phyloP scores from a whole-genome alignment of 2,329 filamentous ascomycete species.

The Penicillium sp. region DNA sequence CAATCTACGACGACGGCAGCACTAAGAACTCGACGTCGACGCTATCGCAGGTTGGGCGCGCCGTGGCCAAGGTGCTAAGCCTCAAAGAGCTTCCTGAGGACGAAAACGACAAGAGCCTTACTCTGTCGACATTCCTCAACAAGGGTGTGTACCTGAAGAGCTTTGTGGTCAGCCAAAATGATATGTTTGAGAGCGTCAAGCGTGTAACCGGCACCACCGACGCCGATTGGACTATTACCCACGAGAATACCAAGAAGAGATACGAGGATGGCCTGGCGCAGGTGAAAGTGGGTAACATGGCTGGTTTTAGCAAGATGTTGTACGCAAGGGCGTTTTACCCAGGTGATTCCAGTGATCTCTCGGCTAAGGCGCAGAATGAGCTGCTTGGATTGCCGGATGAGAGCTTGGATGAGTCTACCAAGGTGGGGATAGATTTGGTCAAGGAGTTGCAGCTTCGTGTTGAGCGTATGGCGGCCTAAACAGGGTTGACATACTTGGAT shows the following conservation, averaged over 20 bases:
- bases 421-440: slow-evolving; percentile 49
- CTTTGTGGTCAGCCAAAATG: slow-evolving; percentile 61
- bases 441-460: slow-evolving; percentile 29
- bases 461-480: slow-evolving; percentile 30
- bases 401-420: slow-evolving; percentile 58
- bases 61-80: slow-evolving; percentile 54
- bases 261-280: slow-evolving; percentile 50
- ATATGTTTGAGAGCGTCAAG: slow-evolving; percentile 64
- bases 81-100: slow-evolving; percentile 46
- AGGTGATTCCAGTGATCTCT: slow-evolving; percentile 42
- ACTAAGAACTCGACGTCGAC: slow-evolving; percentile 49
- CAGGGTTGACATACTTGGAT: no score
- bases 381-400: slow-evolving; percentile 60
- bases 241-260: slow-evolving; percentile 50
- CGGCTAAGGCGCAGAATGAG: slow-evolving; percentile 52
- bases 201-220: slow-evolving; percentile 59
- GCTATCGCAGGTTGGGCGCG: slow-evolving; percentile 57
- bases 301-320: slow-evolving; percentile 52
- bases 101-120: slow-evolving; percentile 35
- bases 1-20: slow-evolving; percentile 39
- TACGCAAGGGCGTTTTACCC: slow-evolving; percentile 58
- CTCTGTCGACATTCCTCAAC: slow-evolving; percentile 50
- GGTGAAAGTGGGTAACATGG: slow-evolving; percentile 45
- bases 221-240: slow-evolving; percentile 60
- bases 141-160: slow-evolving; percentile 54